These are phyloP conservation scores for Polytrichum formosum DNA, from an alignment of 225 moss, liverwort and hornwort genomes.

Conservation along the genomic window DNA sequence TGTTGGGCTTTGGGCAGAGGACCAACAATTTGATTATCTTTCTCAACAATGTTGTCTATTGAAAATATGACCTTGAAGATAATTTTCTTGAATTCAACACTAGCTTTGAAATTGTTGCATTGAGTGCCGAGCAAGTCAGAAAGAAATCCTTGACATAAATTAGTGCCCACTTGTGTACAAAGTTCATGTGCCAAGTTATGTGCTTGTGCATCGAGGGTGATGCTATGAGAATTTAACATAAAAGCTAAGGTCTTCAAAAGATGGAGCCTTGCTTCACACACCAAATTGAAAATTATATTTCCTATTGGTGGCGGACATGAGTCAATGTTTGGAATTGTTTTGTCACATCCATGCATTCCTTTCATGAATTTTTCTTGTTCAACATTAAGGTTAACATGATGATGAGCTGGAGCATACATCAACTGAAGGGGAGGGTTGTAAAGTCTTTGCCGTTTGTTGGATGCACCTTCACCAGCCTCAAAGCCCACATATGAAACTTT, in stretches of 20 bases:
- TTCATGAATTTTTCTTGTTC: too few species aligned
- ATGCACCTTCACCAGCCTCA: background rate
- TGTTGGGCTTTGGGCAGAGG: slow-evolving; percentile 6
- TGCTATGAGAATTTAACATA: slow-evolving; percentile 32
- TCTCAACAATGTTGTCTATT: slow-evolving; percentile 30
- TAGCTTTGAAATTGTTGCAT: slow-evolving; percentile 21
- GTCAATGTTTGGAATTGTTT: too few species aligned
- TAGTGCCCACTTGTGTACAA: slow-evolving; percentile 9
- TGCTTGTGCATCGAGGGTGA: slow-evolving; percentile 14
- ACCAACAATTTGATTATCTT: background rate
- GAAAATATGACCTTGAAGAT: slow-evolving; percentile 51
- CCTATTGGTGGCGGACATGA: background rate
- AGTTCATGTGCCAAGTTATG: slow-evolving; percentile 24
- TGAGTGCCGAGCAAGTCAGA: slow-evolving; percentile 60
- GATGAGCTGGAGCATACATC: too few species aligned
- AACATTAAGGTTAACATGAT: too few species aligned
- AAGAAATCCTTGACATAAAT: slow-evolving; percentile 34
- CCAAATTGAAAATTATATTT: slow-evolving; percentile 13
- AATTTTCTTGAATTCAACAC: slow-evolving; percentile 24
- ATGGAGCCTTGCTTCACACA: slow-evolving; percentile 26
- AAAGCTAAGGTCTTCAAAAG: slow-evolving; percentile 23
- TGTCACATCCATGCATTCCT: too few species aligned
- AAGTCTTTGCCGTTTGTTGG: background rate
- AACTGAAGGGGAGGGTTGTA: background rate
- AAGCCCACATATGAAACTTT: background rate